A percentile compares a stretch with the other conserved stretches of the same genome.
Conservation (phyloP, 2,329 filamentous ascomycete species). For the Monascus ruber region DNA sequence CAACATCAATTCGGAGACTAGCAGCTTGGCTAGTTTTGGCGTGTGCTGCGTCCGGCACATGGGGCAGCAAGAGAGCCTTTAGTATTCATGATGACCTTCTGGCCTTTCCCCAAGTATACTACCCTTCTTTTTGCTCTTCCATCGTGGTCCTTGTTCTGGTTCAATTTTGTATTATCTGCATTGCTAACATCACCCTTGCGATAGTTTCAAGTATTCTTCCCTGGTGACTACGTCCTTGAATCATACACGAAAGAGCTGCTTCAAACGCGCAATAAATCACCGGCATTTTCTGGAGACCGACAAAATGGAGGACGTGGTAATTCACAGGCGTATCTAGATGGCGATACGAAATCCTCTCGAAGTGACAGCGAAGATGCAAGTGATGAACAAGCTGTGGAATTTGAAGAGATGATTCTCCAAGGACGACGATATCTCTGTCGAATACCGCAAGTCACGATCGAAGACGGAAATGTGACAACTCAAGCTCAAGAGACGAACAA, state of each 20-base stretch:
- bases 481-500: slow-evolving; percentile 44
- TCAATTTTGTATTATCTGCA: not conserved
- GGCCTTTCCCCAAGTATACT: slow-evolving; percentile 68
- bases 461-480: slow-evolving; percentile 54
- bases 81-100: slow-evolving; percentile 82
- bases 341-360: slow-evolving; percentile 42
- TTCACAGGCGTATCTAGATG: slow-evolving; percentile 15
- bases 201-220: slow-evolving; percentile 72
- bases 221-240: slow-evolving; percentile 60
- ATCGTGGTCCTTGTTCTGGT: not conserved
- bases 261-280: slow-evolving; percentile 9
- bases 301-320: slow-evolving; percentile 8
- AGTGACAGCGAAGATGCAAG: slow-evolving; percentile 41
- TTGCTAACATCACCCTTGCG: not conserved
- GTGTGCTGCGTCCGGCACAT: slow-evolving; percentile 22
- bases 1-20: slow-evolving; percentile 6
- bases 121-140: not conserved
- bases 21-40: slow-evolving; percentile 21
- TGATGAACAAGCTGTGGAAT: slow-evolving; percentile 26
- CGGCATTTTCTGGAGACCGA: slow-evolving; percentile 4
- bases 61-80: slow-evolving; percentile 52
- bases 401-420: slow-evolving; percentile 64
- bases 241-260: slow-evolving; percentile 53
- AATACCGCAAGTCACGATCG: slow-evolving; percentile 58
- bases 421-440: slow-evolving; percentile 70